These are phyloP conservation scores for Jasminum sambac DNA, from an alignment of 257 asterid genomes.

Conservation along the genomic window DNA sequence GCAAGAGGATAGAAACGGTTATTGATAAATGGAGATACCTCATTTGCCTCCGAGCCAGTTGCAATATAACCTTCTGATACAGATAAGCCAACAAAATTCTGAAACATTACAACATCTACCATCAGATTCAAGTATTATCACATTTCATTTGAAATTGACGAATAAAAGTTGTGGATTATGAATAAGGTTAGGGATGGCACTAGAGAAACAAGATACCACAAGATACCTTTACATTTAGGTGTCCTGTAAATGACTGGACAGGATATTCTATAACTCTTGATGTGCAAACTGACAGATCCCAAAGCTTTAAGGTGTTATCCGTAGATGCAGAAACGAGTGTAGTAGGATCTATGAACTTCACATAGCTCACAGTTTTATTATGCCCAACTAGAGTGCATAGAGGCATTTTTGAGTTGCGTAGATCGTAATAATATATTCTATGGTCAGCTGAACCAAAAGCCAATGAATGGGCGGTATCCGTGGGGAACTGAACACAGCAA, in stretches of 20 bases:
- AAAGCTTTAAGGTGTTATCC: conserved; percentile 89
- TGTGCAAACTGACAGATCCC: conserved; percentile 86
- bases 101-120: conserved; percentile 31
- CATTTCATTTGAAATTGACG: background rate
- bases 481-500: conserved; percentile 95
- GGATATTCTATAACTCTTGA: conserved; percentile 84
- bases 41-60: conserved; percentile 95
- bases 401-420: conserved; percentile 83
- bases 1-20: background rate
- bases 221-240: conserved; percentile 82
- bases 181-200: conserved; percentile 6
- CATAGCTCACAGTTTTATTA: conserved; percentile 90
- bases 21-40: conserved; percentile 49
- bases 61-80: conserved; percentile 92
- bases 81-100: conserved; percentile 98
- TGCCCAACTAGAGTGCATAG: conserved; percentile 89
- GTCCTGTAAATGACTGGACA: conserved; percentile 93
- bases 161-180: background rate
- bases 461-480: conserved; percentile 76
- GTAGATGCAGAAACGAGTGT: conserved; percentile 96
- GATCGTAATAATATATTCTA: conserved; percentile 85
- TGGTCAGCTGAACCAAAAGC: conserved; percentile 99
- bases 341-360: conserved; percentile 83
- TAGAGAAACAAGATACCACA: conserved; percentile 4
- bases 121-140: conserved; percentile 25